Base-by-base conservation (phyloP, 1,139 yeast species). In the Yamadazyma aaseri region DNA sequence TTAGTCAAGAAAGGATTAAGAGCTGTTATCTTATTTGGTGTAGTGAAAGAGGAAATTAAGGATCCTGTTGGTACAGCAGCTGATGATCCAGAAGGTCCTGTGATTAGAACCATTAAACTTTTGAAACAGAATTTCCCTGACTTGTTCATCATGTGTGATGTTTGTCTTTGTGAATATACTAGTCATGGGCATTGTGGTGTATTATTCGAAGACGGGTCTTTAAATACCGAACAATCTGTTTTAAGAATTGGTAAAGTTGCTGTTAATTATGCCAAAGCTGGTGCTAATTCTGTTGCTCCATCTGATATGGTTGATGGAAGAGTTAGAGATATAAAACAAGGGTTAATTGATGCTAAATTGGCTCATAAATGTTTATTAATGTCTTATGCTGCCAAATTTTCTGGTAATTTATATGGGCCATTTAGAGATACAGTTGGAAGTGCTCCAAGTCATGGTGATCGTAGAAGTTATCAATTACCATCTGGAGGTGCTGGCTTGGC, bases 271-370 rank as follows among this genome's bases (percentile, higher is more conserved):
- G 98, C 97, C 29, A 76, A 73, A 49, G 97, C 98, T 0, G 98
- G 97, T 34, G 97, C 96, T 2, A 75, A 92, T 56, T 84, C 89
- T 36, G 96, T 92, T 25, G 97, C 98, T 1, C 99, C 99, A 12
- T 84, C 95, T 10, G 98, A 92, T 58, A 92, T 94, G 98, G 82
- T 90, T 56, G 99, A 92, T 57, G 99, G 98, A 15, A 76, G 98
- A 51, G 80, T 94, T 45, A 72, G 75, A 43, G 97, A 87, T 36
- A 92, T 92, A 59, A 92, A 94, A 59, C 65, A 69, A 33, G 97
- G 96, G 2, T 71, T 92, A 28, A 79, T 92, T 35, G 79, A 79
- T 31, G 90, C 86, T n/a, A 83, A 81, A 14, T 61, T 92, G 39
- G 96, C 96, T 17, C 95, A 92, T 62, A 80, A 82, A 56, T 81